Evolutionary conservation across 1,284 basidiomycete genomes (phyloP).

Genomic region (Phellinidium pouzarii): DNA sequence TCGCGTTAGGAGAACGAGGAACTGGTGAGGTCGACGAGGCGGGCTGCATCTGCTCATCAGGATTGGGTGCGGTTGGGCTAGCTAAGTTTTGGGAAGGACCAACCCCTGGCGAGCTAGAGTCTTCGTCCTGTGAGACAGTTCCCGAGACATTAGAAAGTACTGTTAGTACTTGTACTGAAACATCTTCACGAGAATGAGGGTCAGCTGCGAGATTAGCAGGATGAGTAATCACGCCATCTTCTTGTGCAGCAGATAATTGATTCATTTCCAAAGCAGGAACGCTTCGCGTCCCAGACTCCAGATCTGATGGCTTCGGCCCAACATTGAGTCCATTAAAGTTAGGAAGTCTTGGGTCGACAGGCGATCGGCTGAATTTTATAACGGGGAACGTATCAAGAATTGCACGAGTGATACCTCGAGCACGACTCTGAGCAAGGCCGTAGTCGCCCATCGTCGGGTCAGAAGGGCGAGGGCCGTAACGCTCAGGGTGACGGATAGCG

Average conservation of each 20-base stretch:
- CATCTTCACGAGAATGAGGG: neutral
- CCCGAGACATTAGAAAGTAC: neutral
- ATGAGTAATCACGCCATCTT: neutral
- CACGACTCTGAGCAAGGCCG: constrained; percentile 57
- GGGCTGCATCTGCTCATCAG: neutral
- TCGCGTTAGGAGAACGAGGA: neutral
- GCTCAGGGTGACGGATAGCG: constrained; percentile 82
- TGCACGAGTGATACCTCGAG: constrained; percentile 77
- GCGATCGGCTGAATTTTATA: constrained; percentile 65
- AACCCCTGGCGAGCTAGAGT: constrained; percentile 12
- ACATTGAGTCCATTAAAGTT: constrained; percentile 8
- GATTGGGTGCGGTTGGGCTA: neutral
- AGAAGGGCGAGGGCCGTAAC: constrained; percentile 70
- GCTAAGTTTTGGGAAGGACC: constrained; percentile 4
- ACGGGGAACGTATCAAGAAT: constrained; percentile 92
- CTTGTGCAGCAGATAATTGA: neutral
- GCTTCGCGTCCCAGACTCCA: constrained; percentile 24
- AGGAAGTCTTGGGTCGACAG: constrained; percentile 14
- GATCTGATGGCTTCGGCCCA: constrained; percentile 26
- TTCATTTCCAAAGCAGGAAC: constrained; percentile 10
- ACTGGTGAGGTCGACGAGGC: neutral
- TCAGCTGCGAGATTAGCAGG: neutral
- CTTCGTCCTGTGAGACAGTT: constrained; percentile 7
- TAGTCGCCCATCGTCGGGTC: constrained; percentile 37
- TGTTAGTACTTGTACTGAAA: neutral